Base-by-base conservation (phyloP, 2,329 filamentous ascomycete genomes). In the Hortaea sp. region DNA sequence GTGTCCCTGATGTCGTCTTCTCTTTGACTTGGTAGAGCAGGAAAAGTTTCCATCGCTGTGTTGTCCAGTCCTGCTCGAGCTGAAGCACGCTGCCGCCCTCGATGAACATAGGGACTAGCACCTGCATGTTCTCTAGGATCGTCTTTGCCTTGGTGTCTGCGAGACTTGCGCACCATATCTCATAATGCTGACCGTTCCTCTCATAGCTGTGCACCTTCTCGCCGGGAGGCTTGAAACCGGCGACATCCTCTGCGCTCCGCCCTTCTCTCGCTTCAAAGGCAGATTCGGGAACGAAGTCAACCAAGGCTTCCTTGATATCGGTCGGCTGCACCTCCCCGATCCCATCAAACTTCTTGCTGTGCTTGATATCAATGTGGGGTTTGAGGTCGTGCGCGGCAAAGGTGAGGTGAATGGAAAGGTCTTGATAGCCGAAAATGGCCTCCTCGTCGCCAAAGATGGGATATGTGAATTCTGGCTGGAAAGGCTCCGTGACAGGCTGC, bases 371-470 rank as follows among this genome's bases (percentile, higher is more conserved):
- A 30, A 95, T 64, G 56, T 85, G 78, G 0, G 89, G 88, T 54
- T 82, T 81, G 69, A 97, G 80, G 63, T 95, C 85, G 63, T 84
- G 78, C 35, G 78, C 76, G 31, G 75, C 74, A 55, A 83, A 81
- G 51, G 79, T 79, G 46, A 97, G 69, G 52, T 79, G 78, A 61
- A 97, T 82, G 53, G 80, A 79, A 46, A 95, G 75, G 45, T 81
- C 80, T 63, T 88, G 82, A 72, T 95, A 95, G 34, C 90, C 90
- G 57, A 94, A 89, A 53, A 97, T 90, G 29, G 76, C 78, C 66
- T 98, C 88, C 6, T 92, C 83, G n/a, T 97, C 84, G 59, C 88
- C 88, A 57, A 97, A 95, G 53, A 98, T 84, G 1, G 87, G 73
- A 66, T 97, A 95, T 12, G 90, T 95, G 64, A 89, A 94, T 60